Base-by-base conservation (phyloP, 1,139 yeast species). In the Scheffersomyces lignicola region DNA sequence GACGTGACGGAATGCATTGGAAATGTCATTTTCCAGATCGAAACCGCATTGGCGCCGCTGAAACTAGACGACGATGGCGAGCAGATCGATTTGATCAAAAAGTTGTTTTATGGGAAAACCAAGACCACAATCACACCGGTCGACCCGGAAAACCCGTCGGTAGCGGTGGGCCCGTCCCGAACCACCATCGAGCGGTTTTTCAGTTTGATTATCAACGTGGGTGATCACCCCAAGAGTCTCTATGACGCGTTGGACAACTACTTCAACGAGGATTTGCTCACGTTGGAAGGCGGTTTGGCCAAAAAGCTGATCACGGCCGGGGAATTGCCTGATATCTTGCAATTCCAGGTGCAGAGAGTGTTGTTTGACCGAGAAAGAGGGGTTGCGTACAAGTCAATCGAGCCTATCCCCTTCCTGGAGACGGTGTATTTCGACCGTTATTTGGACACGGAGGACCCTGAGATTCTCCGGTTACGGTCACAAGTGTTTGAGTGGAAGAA, bases 1-100 rank as follows among this genome's bases (percentile, higher is more conserved):
- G 98, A 92, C 65, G 97, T 92, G 12, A 88, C 97, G 0, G 98
- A 92, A 56, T 90, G 97, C 59, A 89, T 92, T 50, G 96, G 90
- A 38, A 92, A 92, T 57, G 97, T 92, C 4, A 69, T 90, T n/a
- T 86, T 83, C 45, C 97, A 90, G 56, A 67, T 90, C 20, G 97
- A 90, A 53, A 87, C 95, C n/a, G 95, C 96, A 0, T 69, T 85
- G 41, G 79, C 77, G 32, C 95, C 96, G 0, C 68, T 69, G 10
- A 56, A 58, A 2, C 62, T 84, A 24, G 86, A 80, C 36, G 78
- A 74, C 3, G 94, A 85, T 49, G 82, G 86, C 14, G 97, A 90
- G 53, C 97, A 90, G 52, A 58, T 71, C 32, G 97, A 90, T 58
- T 56, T 87, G 29, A 73, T 90, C 32, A 90, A 90, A 52, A 69